Evolutionary conservation across 2,329 filamentous ascomycete genomes (phyloP).

Genomic region (Penicillium janthinellum): DNA sequence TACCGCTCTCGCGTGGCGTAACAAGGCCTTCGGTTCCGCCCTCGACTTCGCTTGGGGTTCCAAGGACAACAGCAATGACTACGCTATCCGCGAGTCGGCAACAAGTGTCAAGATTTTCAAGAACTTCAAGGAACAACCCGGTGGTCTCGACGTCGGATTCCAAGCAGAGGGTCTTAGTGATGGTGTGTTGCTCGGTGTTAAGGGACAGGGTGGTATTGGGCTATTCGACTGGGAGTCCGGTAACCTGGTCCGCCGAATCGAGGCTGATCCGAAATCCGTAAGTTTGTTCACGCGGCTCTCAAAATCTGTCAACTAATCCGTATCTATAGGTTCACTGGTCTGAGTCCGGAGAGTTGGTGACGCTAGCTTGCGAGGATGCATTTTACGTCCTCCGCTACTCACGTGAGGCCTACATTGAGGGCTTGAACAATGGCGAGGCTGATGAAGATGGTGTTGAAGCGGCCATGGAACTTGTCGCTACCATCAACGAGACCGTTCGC

Average conservation of each 20-base stretch:
- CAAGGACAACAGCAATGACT: slow-evolving; percentile 98
- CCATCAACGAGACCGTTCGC: slow-evolving; percentile 88
- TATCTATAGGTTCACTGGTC: slow-evolving; percentile 83
- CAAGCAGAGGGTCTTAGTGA: slow-evolving; percentile 89
- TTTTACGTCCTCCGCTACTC: slow-evolving; percentile 95
- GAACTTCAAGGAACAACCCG: slow-evolving; percentile 91
- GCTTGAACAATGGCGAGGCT: slow-evolving; percentile 76
- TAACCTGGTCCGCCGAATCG: slow-evolving; percentile 85
- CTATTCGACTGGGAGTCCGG: slow-evolving; percentile 97
- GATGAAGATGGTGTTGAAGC: slow-evolving; percentile 93
- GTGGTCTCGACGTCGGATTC: slow-evolving; percentile 90
- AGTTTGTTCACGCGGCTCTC: slow-evolving; percentile 25
- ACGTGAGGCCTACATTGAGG: slow-evolving; percentile 82
- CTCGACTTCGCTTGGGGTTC: slow-evolving; percentile 96
- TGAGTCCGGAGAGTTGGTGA: slow-evolving; percentile 89
- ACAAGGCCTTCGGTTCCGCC: slow-evolving; percentile 95
- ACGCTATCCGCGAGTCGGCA: slow-evolving; percentile 90
- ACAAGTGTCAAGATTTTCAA: slow-evolving; percentile 97
- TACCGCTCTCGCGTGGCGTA: slow-evolving; percentile 92
- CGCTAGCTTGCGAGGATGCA: slow-evolving; percentile 89
- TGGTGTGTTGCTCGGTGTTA: slow-evolving; percentile 88
- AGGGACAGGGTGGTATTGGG: slow-evolving; percentile 89
- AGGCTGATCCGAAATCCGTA: slow-evolving; percentile 68
- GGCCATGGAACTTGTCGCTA: slow-evolving; percentile 93
- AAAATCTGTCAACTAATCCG: slow-evolving; percentile 16